Evolutionary conservation across 495 filamentous ascomycete genomes (phyloP), one percentile per base, ranked within the genome.

Genomic region (Pseudoneurospora amorphoporcata): DNA sequence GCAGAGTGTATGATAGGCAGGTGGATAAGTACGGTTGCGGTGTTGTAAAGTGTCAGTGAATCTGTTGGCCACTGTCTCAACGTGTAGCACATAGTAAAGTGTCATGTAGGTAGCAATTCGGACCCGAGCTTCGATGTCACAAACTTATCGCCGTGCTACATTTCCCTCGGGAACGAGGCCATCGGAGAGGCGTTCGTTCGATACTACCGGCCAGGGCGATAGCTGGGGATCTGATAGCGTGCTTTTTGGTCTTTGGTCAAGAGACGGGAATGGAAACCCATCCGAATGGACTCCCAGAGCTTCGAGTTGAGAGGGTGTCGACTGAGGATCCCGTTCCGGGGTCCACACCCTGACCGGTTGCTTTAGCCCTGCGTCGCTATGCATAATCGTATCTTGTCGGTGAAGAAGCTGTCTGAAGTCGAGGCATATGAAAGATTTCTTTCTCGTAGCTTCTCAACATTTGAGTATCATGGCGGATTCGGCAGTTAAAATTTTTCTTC

Each of bases 341-440:
- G 70, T 76, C 78, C 78, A 75, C 76, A 73, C 65, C 71, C 69
- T 71, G 75, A 80, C 77, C 78, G 78, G 77, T 76, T 69, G 69
- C 65, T 23, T 73, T 77, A 73, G 78, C 72, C 69, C 71, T 78
- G 77, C 78, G 78, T 80, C 69, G 75, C 73, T 72, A 70, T 76
- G 77, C 77, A 76, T 80, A 76, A 71, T 77, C 76, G 68, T 65
- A 6, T 73, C 39, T 58, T 73, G 76, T 77, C 76, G 78, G 77
- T 79, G 75, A 78, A 58, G 73, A 16, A 4, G 73, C 71, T 42
- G 42, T 35, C 32, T 38, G 38, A 43, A 72, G 71, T 72, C 77
- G 74, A 74, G 71, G 47, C 73, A 70, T 65, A 61, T 69, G 45
- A 68, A 39, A 47, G 43, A 12, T 4, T 65, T 35, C 53, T 17